Conservation (phyloP, 2,329 filamentous ascomycete species). For the Penicillium janthinellum region DNA sequence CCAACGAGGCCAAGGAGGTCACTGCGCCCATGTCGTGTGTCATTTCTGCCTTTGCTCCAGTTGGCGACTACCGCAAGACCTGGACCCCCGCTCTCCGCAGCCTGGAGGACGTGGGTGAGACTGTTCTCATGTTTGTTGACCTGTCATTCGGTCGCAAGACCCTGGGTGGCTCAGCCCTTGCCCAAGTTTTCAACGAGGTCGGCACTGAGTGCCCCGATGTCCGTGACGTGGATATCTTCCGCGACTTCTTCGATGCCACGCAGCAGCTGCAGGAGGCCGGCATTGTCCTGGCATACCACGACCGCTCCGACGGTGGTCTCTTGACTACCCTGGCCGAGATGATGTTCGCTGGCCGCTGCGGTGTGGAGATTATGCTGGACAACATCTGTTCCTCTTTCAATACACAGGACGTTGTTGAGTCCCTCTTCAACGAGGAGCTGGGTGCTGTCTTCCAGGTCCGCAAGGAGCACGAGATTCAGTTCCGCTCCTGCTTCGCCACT, state of each 20-base stretch:
- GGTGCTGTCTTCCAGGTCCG: conserved; percentile 95
- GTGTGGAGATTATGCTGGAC: conserved; percentile 82
- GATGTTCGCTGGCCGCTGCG: conserved; percentile 96
- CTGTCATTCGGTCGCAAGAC: conserved; percentile 78
- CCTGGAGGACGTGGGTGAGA: conserved; percentile 84
- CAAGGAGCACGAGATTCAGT: conserved; percentile 78
- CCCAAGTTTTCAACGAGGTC: conserved; percentile 84
- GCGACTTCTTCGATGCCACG: conserved; percentile 89
- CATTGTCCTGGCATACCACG: conserved; percentile 89
- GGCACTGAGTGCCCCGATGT: conserved; percentile 86
- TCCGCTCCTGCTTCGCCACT: conserved; percentile 87
- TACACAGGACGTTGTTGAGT: conserved; percentile 67
- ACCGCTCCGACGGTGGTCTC: conserved; percentile 88
- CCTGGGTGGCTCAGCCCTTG: conserved; percentile 86
- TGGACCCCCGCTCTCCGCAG: conserved; percentile 91
- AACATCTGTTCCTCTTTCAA: conserved; percentile 61
- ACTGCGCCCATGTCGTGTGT: conserved; percentile 89
- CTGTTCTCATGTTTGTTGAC: conserved; percentile 86
- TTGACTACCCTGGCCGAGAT: conserved; percentile 91
- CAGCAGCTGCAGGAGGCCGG: conserved; percentile 66
- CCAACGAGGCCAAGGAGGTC: conserved; percentile 74
- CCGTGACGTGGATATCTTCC: conserved; percentile 75
- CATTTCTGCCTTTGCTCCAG: conserved; percentile 86
- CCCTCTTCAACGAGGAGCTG: conserved; percentile 93
- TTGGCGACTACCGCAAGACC: conserved; percentile 78